Evolutionary conservation across 2,329 filamentous ascomycete genomes (phyloP).

Genomic region (Dothistroma septosporum): DNA sequence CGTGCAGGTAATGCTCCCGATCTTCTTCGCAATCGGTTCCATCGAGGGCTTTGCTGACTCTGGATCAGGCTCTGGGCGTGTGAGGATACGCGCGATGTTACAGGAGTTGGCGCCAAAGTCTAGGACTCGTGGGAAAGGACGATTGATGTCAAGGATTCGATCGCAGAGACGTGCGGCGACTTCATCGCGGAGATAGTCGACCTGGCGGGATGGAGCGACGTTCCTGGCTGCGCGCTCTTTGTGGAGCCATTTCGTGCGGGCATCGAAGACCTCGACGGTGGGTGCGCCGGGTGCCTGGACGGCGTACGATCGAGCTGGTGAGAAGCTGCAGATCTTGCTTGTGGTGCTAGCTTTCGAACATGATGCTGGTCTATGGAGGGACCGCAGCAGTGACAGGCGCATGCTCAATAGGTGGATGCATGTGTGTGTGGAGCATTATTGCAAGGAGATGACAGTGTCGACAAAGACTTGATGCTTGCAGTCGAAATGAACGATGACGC

Average conservation of each 20-base stretch:
- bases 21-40: constrained; percentile 64
- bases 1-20: constrained; percentile 71
- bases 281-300: constrained; percentile 72
- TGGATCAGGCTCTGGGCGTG: constrained; percentile 57
- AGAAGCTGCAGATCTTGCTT: background rate
- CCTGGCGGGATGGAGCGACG: constrained; percentile 66
- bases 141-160: constrained; percentile 86
- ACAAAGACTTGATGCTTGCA: background rate
- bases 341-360: background rate
- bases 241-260: constrained; percentile 80
- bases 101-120: constrained; percentile 95
- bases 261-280: constrained; percentile 86
- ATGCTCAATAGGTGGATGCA: constrained; percentile 16
- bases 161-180: constrained; percentile 81
- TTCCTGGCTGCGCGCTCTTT: constrained; percentile 78
- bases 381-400: constrained; percentile 14
- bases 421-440: constrained; percentile 3
- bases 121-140: constrained; percentile 75
- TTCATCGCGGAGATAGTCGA: constrained; percentile 92
- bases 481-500: background rate
- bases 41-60: constrained; percentile 58
- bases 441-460: background rate
- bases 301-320: constrained; percentile 55
- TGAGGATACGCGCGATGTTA: constrained; percentile 82
- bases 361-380: constrained; percentile 5